Conservation (phyloP, 305 asterid genomes). For the Fraxinus platypoda region DNA sequence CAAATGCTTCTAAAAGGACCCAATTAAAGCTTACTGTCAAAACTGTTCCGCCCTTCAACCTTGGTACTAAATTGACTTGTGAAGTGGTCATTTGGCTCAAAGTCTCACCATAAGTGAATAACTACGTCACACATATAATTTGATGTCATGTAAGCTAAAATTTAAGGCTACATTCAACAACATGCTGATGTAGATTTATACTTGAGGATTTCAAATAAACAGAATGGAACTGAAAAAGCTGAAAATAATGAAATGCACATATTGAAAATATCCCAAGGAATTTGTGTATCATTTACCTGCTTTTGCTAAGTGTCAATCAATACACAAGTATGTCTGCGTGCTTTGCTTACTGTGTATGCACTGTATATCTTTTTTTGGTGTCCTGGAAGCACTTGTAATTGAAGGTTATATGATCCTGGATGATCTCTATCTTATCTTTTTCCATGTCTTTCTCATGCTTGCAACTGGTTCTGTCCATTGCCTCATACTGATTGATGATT, state of each 20-base stretch:
- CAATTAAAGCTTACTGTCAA: neutral
- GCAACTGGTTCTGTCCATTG: neutral
- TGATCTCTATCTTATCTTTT: neutral
- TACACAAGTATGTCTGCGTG: neutral
- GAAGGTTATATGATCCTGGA: neutral
- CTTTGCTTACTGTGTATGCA: neutral
- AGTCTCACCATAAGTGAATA: neutral
- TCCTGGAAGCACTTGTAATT: neutral
- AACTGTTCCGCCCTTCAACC: neutral
- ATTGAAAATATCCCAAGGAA: neutral
- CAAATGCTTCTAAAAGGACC: neutral
- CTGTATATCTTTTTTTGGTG: neutral
- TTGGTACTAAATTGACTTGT: neutral
- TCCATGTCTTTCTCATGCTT: neutral
- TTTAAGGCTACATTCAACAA: neutral
- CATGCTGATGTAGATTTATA: neutral
- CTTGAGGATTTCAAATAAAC: slow-evolving; percentile 1
- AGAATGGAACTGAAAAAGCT: neutral
- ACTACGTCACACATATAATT: neutral
- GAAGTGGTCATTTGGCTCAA: neutral
- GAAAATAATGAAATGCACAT: neutral
- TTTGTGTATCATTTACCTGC: neutral
- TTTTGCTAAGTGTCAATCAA: neutral
- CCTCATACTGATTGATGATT: neutral
- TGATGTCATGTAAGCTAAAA: neutral